Evolutionary conservation across 441 rosid genomes (phyloP).

Genomic region (Gossypium gossypioides): DNA sequence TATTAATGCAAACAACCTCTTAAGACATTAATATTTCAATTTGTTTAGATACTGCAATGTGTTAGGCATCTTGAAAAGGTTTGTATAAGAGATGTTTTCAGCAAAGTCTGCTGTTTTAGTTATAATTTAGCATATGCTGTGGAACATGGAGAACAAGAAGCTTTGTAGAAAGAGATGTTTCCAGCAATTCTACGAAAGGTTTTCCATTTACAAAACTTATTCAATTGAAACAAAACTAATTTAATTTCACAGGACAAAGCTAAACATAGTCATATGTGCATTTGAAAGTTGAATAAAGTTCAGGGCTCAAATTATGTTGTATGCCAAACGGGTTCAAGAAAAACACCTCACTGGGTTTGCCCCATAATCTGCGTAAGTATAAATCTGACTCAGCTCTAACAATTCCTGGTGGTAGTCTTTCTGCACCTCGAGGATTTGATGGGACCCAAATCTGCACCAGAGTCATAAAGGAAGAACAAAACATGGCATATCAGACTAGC

Average conservation of each 20-base stretch:
- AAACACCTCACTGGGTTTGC: constrained; percentile 80
- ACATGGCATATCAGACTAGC: neutral
- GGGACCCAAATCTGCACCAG: constrained; percentile 83
- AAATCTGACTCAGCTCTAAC: constrained; percentile 76
- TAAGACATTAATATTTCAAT: neutral
- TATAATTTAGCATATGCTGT: neutral
- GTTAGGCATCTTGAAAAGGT: neutral
- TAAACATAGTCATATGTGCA: neutral
- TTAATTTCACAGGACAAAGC: neutral
- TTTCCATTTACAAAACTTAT: neutral
- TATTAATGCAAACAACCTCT: neutral
- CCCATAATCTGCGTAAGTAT: constrained; percentile 79
- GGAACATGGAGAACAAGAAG: neutral
- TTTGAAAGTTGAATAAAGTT: neutral
- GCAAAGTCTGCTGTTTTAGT: neutral
- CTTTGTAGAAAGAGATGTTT: neutral
- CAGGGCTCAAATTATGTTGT: neutral
- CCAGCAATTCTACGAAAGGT: neutral
- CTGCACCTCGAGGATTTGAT: constrained; percentile 92
- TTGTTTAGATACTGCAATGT: neutral
- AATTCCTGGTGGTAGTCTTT: constrained; percentile 83
- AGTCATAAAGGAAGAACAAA: constrained; percentile 9
- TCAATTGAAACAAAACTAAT: neutral
- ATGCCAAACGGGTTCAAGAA: neutral
- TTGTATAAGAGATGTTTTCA: neutral